These are phyloP conservation scores for Puccinia sorghi DNA, from an alignment of 1,284 basidiomycete species.

Conservation along the genomic window DNA sequence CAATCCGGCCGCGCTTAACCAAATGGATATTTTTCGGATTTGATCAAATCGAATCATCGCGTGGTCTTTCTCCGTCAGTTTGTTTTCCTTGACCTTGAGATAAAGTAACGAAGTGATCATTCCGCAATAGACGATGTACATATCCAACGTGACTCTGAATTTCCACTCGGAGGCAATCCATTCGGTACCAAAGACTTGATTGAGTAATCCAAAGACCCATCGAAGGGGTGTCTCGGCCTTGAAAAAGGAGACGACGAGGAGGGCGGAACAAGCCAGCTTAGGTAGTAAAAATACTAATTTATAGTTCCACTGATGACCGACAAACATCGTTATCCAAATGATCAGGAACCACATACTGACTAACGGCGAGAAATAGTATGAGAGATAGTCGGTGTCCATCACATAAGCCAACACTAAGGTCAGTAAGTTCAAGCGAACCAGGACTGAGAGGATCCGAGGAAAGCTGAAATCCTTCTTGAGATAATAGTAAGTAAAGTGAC, in stretches of 20 bases:
- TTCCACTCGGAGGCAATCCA: constrained; percentile 83
- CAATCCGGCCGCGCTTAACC: constrained; percentile 64
- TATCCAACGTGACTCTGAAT: constrained; percentile 80
- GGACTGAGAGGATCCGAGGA: constrained; percentile 68
- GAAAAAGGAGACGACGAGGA: constrained; percentile 69
- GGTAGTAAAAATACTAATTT: constrained; percentile 67
- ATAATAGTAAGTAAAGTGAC: constrained; percentile 74
- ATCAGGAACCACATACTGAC: constrained; percentile 73
- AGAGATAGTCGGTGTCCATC: constrained; percentile 86
- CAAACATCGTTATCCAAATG: constrained; percentile 75
- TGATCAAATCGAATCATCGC: constrained; percentile 52
- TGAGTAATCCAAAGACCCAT: constrained; percentile 67
- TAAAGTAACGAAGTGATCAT: constrained; percentile 74
- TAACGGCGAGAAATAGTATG: constrained; percentile 81
- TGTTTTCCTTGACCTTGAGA: constrained; percentile 73
- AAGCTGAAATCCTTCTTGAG: constrained; percentile 83
- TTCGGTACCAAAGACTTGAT: constrained; percentile 68
- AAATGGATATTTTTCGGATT: constrained; percentile 63
- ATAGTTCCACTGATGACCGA: constrained; percentile 73
- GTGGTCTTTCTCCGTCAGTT: constrained; percentile 69
- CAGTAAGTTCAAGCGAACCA: constrained; percentile 78
- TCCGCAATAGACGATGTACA: constrained; percentile 81
- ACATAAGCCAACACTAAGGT: constrained; percentile 78
- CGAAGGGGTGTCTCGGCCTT: constrained; percentile 67
- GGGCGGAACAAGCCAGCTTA: constrained; percentile 71